Evolutionary conservation across 306 rosid species (phyloP).

Genomic region (Arachis hypogaea): DNA sequence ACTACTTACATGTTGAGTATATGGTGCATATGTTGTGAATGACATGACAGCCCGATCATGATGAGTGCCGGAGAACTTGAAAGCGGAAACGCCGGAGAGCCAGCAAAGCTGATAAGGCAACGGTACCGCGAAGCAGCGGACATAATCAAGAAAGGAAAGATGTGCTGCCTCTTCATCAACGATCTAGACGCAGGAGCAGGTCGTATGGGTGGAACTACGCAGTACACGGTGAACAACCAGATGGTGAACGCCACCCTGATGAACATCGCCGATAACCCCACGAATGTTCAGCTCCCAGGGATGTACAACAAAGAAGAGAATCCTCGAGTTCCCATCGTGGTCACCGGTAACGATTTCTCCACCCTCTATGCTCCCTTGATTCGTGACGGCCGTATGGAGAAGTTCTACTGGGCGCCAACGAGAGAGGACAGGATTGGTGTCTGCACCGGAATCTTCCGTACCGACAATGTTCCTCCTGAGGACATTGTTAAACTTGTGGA

Average conservation of each 20-base stretch:
- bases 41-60: constrained; percentile 76
- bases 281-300: constrained; percentile 94
- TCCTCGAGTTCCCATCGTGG: constrained; percentile 90
- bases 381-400: constrained; percentile 99
- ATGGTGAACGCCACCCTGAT: constrained; percentile 99
- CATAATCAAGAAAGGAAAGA: constrained; percentile 89
- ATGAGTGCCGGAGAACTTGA: constrained; percentile 99
- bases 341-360: constrained; percentile 98
- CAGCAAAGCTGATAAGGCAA: constrained; percentile 89
- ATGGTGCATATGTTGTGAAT: too few relatives aligned
- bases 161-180: constrained; percentile 88
- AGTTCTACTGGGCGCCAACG: constrained; percentile 99
- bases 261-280: constrained; percentile 98
- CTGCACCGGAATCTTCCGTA: constrained; percentile 80
- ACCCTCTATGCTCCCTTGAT: constrained; percentile 95
- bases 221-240: constrained; percentile 98
- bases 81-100: constrained; percentile 99
- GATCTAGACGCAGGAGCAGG: constrained; percentile 99
- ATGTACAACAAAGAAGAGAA: constrained; percentile 99
- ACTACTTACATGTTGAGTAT: too few relatives aligned
- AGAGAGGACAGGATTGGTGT: constrained; percentile 90
- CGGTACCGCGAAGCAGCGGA: constrained; percentile 97
- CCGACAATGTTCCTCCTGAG: constrained; percentile 49
- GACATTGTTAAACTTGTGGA: constrained; percentile 82
- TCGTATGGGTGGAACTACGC: constrained; percentile 93